These are phyloP conservation scores for Olyra latifolia DNA, from an alignment of 176 grass and related monocot genomes.

Conservation along the genomic window DNA sequence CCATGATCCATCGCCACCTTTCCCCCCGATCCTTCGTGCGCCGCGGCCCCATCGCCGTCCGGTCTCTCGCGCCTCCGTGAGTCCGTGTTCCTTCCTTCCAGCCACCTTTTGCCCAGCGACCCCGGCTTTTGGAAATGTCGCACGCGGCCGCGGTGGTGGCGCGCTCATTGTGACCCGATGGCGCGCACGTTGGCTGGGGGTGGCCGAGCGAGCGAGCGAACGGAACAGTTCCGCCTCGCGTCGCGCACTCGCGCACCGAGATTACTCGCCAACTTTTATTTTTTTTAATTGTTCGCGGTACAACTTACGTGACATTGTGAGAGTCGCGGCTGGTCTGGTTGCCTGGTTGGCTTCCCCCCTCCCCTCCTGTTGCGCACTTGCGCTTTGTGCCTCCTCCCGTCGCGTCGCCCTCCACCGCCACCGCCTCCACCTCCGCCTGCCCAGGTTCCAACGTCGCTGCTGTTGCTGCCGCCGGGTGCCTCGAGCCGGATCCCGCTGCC, in stretches of 20 bases:
- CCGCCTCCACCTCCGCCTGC: background rate
- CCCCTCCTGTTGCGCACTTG: background rate
- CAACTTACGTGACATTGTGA: slow-evolving; percentile 1
- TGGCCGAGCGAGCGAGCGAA: background rate
- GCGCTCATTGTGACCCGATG: slow-evolving; percentile 30
- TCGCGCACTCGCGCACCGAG: slow-evolving; percentile 11
- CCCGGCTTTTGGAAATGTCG: slow-evolving; percentile 37
- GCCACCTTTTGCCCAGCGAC: background rate
- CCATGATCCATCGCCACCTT: background rate
- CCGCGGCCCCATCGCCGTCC: background rate
- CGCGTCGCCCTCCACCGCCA: slow-evolving; percentile 35
- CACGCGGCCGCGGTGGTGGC: slow-evolving; percentile 12
- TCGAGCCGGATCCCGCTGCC: slow-evolving; percentile 34
- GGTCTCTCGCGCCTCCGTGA: too few relatives aligned
- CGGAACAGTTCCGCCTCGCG: slow-evolving; percentile 19
- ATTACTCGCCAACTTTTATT: slow-evolving; percentile 41
- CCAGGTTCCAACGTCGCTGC: background rate
- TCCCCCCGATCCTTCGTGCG: background rate
- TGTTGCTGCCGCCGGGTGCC: background rate
- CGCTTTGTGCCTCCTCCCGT: background rate
- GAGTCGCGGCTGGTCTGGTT: slow-evolving; percentile 32
- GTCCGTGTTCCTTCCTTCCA: background rate
- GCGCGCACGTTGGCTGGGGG: slow-evolving; percentile 53
- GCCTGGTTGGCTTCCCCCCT: background rate
- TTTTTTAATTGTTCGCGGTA: background rate